Base-by-base conservation (phyloP, 306 rosid species). In the Cucurbita ficifolia region DNA sequence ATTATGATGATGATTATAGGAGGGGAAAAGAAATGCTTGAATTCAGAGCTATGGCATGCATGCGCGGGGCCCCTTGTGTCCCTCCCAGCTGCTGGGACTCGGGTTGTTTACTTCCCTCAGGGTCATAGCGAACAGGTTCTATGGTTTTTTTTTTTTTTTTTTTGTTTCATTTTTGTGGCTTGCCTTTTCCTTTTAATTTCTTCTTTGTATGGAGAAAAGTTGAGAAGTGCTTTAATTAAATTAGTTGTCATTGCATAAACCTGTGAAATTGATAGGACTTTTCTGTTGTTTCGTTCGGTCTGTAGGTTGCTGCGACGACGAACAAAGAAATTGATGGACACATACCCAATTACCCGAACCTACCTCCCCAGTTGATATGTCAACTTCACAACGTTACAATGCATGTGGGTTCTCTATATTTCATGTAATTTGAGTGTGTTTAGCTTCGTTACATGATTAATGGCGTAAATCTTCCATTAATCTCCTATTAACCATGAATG, bases 31-130 rank as follows among this genome's bases (percentile, higher is more conserved):
- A 90, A 90, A 75, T 87, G 91, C 81, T 80, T 90, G 87, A 90
- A 90, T 83, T 90, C 96, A 76, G 96, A 91, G 93, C 88, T 91
- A 64, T 91, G 97, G 97, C 97, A 91, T 87, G 97, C 97, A 69
- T 91, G 97, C 46, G 96, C 96, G 59, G 96, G 96, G 64, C 96
- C 96, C 42, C 82, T 90, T 67, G 96, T 90, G 61, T 87, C 89
- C 74, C 91, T 90, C 70, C 96, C 96, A 40, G 84, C 83, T 38
- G 79, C 88, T 51, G 93, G 89, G 55, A 84, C 91, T 77, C 88
- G 93, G 48, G 96, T 87, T 61, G 93, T 87, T 52, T 90, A 90
- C 93, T 91, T 91, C 79, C 91, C 97, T 73, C 97, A 91, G 89
- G 97, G 97, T 75, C 97, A 91, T 60, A 87, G 96, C 51, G 96